A percentile compares a stretch with the other conserved stretches of the same genome.
These are phyloP conservation scores for Botrytis sinoallii DNA, from an alignment of 2,329 filamentous ascomycete species.

Conservation along the genomic window DNA sequence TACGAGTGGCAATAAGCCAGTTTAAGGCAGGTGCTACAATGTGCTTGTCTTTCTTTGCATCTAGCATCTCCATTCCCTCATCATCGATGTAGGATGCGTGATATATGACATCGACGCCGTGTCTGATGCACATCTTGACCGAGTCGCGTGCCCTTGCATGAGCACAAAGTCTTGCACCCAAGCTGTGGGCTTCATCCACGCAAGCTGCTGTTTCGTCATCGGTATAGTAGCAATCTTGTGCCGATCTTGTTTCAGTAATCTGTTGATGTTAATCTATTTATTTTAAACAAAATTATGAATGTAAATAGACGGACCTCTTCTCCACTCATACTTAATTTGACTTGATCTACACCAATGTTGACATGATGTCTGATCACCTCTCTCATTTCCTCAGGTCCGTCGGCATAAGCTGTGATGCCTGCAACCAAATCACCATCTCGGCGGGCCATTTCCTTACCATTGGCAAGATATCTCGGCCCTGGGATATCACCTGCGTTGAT, in stretches of 20 bases:
- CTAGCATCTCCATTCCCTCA: constrained; percentile 41
- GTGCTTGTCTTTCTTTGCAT: constrained; percentile 41
- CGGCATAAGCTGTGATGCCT: constrained; percentile 38
- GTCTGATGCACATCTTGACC: constrained; percentile 43
- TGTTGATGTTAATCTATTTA: background rate
- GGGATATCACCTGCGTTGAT: constrained; percentile 49
- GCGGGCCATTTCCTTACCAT: constrained; percentile 48
- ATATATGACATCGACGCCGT: constrained; percentile 47
- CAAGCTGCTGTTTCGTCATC: constrained; percentile 46
- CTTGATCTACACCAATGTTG: constrained; percentile 43
- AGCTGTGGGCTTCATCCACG: constrained; percentile 45
- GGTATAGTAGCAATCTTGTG: constrained; percentile 46
- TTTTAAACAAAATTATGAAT: no score
- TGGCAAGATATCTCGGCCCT: constrained; percentile 48
- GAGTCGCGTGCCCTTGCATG: constrained; percentile 45
- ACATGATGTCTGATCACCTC: constrained; percentile 40
- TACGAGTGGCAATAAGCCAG: constrained; percentile 41
- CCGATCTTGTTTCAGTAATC: constrained; percentile 37
- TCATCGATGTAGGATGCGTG: constrained; percentile 46
- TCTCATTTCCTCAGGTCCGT: constrained; percentile 44
- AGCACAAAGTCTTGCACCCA: constrained; percentile 41
- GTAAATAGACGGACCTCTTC: constrained; percentile 24
- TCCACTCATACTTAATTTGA: constrained; percentile 44
- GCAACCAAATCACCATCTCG: constrained; percentile 44
- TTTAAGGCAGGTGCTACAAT: constrained; percentile 44